Evolutionary conservation across 2,329 filamentous ascomycete species (phyloP).

Genomic region (Parascedosporium putredinis): DNA sequence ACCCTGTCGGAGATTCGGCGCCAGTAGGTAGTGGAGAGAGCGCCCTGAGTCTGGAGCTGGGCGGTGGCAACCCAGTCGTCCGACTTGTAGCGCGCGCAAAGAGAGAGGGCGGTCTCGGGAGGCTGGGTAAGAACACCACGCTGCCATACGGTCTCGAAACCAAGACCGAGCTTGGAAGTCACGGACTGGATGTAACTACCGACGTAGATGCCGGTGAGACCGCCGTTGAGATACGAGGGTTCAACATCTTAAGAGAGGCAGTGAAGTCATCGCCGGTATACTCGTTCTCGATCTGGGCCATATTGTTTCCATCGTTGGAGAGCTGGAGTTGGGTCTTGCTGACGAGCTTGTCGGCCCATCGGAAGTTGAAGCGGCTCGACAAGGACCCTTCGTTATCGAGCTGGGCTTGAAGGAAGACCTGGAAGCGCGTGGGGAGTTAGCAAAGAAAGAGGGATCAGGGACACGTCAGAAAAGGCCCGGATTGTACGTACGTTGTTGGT

Average conservation of each 20-base stretch:
- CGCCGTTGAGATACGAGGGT: slow-evolving; percentile 89
- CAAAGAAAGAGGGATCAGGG: no score
- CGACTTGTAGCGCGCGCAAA: slow-evolving; percentile 84
- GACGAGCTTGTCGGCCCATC: slow-evolving; percentile 70
- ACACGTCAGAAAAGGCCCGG: slow-evolving; percentile 2
- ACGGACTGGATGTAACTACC: slow-evolving; percentile 91
- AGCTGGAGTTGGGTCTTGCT: slow-evolving; percentile 85
- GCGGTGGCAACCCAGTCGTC: slow-evolving; percentile 87
- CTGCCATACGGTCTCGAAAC: slow-evolving; percentile 91
- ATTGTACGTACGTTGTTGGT: slow-evolving; percentile 62
- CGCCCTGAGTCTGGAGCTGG: slow-evolving; percentile 81
- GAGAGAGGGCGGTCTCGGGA: slow-evolving; percentile 84
- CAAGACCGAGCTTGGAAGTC: slow-evolving; percentile 76
- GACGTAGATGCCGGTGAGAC: slow-evolving; percentile 88
- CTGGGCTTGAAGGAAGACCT: slow-evolving; percentile 95
- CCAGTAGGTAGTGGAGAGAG: slow-evolving; percentile 89
- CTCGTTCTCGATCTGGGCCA: slow-evolving; percentile 91
- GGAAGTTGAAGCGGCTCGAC: slow-evolving; percentile 83
- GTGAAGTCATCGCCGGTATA: slow-evolving; percentile 91
- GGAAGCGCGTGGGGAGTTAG: slow-evolving; percentile 5
- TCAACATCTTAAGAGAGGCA: slow-evolving; percentile 83
- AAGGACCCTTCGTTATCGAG: slow-evolving; percentile 87
- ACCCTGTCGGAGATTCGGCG: slow-evolving; percentile 85
- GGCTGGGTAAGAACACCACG: slow-evolving; percentile 72
- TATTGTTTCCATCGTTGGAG: slow-evolving; percentile 68